A percentile compares a stretch with the other conserved stretches of the same genome.
These are phyloP conservation scores for Penstemon eatonii DNA, from an alignment of 257 asterid genomes.

Conservation along the genomic window DNA sequence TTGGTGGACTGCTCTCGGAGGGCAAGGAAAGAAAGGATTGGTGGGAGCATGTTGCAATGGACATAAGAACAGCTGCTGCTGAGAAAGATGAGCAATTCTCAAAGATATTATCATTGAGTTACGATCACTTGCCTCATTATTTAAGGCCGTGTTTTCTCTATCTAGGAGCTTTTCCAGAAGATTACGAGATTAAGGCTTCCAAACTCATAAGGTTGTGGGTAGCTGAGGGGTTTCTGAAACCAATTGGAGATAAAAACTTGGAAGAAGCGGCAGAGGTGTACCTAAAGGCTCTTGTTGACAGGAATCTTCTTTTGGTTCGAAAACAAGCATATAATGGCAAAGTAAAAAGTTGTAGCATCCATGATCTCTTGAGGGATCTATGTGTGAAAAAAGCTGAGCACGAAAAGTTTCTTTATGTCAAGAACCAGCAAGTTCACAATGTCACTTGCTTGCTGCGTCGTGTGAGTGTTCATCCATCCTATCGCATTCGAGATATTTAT, in stretches of 20 bases:
- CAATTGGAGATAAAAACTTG: conserved; percentile 15
- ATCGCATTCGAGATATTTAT: not conserved
- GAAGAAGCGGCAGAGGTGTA: conserved; percentile 28
- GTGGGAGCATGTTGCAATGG: conserved; percentile 17
- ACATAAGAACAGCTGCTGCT: not conserved
- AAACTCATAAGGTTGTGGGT: conserved; percentile 29
- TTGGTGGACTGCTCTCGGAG: conserved; percentile 10
- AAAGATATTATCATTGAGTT: conserved; percentile 25
- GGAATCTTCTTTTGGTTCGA: conserved; percentile 23
- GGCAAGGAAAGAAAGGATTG: not conserved
- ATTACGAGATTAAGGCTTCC: conserved; percentile 6
- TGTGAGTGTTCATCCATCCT: no score
- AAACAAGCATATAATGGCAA: conserved; percentile 5
- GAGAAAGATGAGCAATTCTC: not conserved
- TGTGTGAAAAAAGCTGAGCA: conserved; percentile 24
- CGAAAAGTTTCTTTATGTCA: conserved; percentile 20
- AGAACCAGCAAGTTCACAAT: conserved; percentile 1
- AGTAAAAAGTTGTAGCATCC: conserved; percentile 24
- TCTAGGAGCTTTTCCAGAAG: conserved; percentile 27
- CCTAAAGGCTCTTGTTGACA: conserved; percentile 24
- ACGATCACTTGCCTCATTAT: conserved; percentile 31
- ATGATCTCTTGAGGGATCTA: conserved; percentile 32
- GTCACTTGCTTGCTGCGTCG: not conserved
- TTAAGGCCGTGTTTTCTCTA: conserved; percentile 30
- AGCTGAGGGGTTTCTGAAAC: conserved; percentile 32